These are phyloP conservation scores for Chlorella sp. DNA, from an alignment of 139 green algal species.

Conservation along the genomic window DNA sequence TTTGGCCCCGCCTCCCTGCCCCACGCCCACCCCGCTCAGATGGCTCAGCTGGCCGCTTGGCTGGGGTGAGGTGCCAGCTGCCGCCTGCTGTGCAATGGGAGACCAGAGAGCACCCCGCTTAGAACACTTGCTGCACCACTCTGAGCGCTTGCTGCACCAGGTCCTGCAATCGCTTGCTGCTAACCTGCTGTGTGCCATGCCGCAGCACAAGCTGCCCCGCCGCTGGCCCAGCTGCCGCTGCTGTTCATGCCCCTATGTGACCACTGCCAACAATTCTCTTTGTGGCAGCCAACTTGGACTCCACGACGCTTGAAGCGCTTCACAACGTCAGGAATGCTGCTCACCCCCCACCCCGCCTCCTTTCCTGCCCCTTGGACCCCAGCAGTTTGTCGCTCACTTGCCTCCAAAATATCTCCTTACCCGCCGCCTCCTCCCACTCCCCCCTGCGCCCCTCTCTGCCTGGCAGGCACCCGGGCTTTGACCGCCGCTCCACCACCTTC, in stretches of 20 bases:
- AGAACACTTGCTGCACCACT: too few species aligned
- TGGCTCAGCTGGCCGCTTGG: background rate
- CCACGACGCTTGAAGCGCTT: too few species aligned
- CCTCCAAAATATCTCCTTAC: background rate
- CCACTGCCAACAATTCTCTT: too few species aligned
- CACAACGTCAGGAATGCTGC: too few species aligned
- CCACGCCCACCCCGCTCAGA: background rate
- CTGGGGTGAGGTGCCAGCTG: background rate
- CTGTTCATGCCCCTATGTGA: background rate
- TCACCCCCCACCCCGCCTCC: too few species aligned
- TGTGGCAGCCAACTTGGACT: too few species aligned
- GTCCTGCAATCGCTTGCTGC: background rate
- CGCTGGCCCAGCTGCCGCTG: background rate
- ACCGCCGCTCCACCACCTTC: background rate
- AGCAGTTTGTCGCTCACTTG: background rate
- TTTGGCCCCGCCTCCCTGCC: background rate
- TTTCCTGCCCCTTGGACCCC: too few species aligned
- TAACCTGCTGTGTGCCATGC: background rate
- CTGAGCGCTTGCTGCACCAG: background rate
- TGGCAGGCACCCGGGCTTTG: background rate
- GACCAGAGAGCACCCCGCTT: too few species aligned
- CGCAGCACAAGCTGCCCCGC: too few species aligned
- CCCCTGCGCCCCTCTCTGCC: too few species aligned
- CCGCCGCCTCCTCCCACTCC: background rate
- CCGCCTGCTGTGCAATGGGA: background rate